These are phyloP conservation scores for Komagataea norvegica DNA, from an alignment of 1,139 yeast genomes.

Conservation along the genomic window DNA sequence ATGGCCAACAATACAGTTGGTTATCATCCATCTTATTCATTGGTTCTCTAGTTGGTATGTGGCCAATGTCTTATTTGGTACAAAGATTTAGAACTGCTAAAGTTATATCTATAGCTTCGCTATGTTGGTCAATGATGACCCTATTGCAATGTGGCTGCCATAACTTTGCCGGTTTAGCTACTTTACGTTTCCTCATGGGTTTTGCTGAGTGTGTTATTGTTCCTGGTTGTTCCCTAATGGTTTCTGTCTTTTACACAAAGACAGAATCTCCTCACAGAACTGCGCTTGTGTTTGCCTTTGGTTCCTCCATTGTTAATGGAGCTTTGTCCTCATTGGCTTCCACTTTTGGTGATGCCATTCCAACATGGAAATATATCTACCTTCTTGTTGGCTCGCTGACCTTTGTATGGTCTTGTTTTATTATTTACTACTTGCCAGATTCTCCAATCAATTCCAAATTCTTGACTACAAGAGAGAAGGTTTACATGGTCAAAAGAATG, in stretches of 20 bases:
- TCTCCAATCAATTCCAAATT: slow-evolving; percentile 48
- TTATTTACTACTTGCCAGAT: slow-evolving; percentile 40
- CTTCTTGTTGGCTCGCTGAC: slow-evolving; percentile 42
- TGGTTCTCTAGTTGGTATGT: slow-evolving; percentile 38
- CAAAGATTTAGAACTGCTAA: slow-evolving; percentile 44
- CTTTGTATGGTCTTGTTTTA: slow-evolving; percentile 41
- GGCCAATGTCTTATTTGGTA: slow-evolving; percentile 27
- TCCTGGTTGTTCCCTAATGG: slow-evolving; percentile 39
- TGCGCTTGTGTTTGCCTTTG: slow-evolving; percentile 45
- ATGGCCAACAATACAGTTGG: slow-evolving; percentile 45
- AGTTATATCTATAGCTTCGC: slow-evolving; percentile 29
- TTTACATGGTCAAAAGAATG: slow-evolving; percentile 33
- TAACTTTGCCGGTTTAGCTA: slow-evolving; percentile 33
- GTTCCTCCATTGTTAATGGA: slow-evolving; percentile 46
- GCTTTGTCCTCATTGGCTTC: slow-evolving; percentile 41
- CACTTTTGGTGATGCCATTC: slow-evolving; percentile 37
- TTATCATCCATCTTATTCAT: slow-evolving; percentile 41
- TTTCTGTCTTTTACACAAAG: slow-evolving; percentile 42
- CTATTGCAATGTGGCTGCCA: slow-evolving; percentile 36
- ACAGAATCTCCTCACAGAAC: slow-evolving; percentile 46
- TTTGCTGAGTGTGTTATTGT: slow-evolving; percentile 41
- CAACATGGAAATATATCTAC: slow-evolving; percentile 43
- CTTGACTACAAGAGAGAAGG: slow-evolving; percentile 40
- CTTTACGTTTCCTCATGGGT: slow-evolving; percentile 38
- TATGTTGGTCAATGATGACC: slow-evolving; percentile 30